These are phyloP conservation scores for Aspergillus sclerotiicarbonarius DNA, from an alignment of 495 filamentous ascomycete genomes.

Conservation along the genomic window DNA sequence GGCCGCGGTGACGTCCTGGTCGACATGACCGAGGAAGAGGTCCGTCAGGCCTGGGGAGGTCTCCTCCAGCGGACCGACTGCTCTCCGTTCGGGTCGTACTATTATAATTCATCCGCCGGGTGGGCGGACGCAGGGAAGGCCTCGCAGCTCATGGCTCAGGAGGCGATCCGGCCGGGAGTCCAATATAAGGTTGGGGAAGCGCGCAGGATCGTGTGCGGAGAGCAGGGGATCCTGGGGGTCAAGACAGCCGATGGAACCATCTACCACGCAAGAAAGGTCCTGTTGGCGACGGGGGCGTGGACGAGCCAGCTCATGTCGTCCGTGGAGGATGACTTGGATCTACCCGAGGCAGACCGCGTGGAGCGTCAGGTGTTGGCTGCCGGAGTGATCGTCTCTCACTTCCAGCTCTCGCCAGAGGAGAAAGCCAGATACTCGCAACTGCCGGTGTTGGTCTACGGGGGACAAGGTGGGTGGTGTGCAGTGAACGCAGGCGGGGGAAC, in stretches of 20 bases:
- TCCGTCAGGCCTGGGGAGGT: slow-evolving; percentile 29
- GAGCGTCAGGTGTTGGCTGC: slow-evolving; percentile 39
- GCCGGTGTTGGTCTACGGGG: slow-evolving; percentile 40
- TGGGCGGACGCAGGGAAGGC: slow-evolving; percentile 41
- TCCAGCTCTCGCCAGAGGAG: slow-evolving; percentile 31
- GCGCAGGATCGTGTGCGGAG: slow-evolving; percentile 20
- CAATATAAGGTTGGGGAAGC: slow-evolving; percentile 33
- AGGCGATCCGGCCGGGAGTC: slow-evolving; percentile 31
- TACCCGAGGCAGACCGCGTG: slow-evolving; percentile 25
- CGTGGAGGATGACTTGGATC: slow-evolving; percentile 30
- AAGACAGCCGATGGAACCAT: slow-evolving; percentile 30
- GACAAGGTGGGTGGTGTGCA: slow-evolving; percentile 22
- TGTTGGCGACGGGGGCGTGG: slow-evolving; percentile 57
- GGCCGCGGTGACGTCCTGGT: slow-evolving; percentile 16
- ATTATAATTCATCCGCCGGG: slow-evolving; percentile 39
- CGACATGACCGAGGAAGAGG: slow-evolving; percentile 29
- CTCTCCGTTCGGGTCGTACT: slow-evolving; percentile 26
- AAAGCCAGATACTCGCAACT: slow-evolving; percentile 25
- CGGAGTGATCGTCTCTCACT: slow-evolving; percentile 38
- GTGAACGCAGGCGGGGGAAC: background rate
- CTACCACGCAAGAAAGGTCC: slow-evolving; percentile 40
- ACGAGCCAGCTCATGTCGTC: slow-evolving; percentile 41
- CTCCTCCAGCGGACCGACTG: slow-evolving; percentile 29
- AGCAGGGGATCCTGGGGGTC: slow-evolving; percentile 21
- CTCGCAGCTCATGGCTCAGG: slow-evolving; percentile 29